Evolutionary conservation across 164 flowering plant species (phyloP).

Genomic region (Macadamia integrifolia): DNA sequence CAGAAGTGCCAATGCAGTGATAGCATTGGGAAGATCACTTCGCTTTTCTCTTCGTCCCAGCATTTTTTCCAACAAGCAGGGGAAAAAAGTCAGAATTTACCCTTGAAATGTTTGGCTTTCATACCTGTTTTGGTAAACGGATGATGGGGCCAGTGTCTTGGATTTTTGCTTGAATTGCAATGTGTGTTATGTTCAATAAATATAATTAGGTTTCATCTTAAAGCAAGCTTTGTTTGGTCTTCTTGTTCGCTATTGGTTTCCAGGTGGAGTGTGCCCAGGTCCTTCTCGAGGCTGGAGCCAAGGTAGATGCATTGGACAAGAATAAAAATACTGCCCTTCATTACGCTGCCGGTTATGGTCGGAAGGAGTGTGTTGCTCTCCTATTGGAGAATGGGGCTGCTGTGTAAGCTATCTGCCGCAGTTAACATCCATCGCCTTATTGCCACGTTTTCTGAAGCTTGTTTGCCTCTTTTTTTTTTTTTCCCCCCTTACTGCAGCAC

Average conservation of each 20-base stretch:
- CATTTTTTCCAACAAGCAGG: no score
- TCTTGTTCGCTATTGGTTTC: neutral
- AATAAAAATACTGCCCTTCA: slow-evolving; percentile 96
- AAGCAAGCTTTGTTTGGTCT: neutral
- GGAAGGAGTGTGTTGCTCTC: slow-evolving; percentile 91
- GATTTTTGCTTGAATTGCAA: no score
- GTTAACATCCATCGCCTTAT: neutral
- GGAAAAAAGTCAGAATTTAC: no score
- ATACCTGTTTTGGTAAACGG: no score
- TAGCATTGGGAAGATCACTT: no score
- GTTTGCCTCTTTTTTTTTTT: neutral
- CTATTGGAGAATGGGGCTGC: slow-evolving; percentile 91
- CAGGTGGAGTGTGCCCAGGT: slow-evolving; percentile 83
- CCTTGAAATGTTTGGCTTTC: no score
- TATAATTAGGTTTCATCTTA: neutral
- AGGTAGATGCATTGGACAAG: slow-evolving; percentile 83
- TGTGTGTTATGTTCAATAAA: neutral
- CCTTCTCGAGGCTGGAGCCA: slow-evolving; percentile 82
- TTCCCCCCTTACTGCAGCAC: slow-evolving; percentile 44
- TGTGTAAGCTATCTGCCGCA: slow-evolving; percentile 54
- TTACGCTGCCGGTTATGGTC: slow-evolving; percentile 97
- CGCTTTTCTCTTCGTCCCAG: no score
- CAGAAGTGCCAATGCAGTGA: no score
- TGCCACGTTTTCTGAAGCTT: neutral
- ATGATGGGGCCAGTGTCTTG: no score